phyloP scores from a whole-genome alignment of 176 grass and related monocot genomes.

The Thinopyrum elongatum region DNA sequence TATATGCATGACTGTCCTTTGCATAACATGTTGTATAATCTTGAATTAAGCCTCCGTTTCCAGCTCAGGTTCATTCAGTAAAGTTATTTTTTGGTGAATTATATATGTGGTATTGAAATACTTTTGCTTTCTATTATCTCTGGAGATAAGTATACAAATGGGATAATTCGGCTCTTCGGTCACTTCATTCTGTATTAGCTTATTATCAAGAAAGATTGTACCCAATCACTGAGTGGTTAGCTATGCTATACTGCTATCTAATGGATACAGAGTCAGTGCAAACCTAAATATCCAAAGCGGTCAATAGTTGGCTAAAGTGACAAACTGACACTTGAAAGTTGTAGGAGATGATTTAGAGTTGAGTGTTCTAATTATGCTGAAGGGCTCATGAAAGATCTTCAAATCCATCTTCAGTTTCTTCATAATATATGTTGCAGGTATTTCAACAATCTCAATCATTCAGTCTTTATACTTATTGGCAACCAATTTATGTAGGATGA shows the following conservation, averaged over 20 bases:
- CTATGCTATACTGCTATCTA: background rate
- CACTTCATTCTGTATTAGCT: background rate
- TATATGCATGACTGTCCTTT: background rate
- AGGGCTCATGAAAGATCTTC: background rate
- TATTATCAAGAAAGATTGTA: background rate
- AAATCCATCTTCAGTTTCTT: background rate
- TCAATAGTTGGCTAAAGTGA: background rate
- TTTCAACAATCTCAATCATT: background rate
- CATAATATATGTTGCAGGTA: background rate
- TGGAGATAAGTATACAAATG: background rate
- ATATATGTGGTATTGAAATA: background rate
- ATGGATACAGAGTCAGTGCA: background rate
- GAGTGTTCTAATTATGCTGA: background rate
- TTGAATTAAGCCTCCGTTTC: background rate
- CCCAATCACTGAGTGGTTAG: background rate
- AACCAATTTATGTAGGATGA: conserved; percentile 1
- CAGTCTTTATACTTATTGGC: background rate
- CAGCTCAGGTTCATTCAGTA: background rate
- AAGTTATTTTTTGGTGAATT: conserved; percentile 8
- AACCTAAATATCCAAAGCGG: conserved; percentile 7
- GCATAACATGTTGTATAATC: background rate
- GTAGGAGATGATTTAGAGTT: conserved; percentile 7
- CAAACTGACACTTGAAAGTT: background rate
- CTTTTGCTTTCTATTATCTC: background rate
- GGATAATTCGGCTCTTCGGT: background rate